phyloP scores from a whole-genome alignment of 202 grass and related monocot genomes.

The Carex arenaria region DNA sequence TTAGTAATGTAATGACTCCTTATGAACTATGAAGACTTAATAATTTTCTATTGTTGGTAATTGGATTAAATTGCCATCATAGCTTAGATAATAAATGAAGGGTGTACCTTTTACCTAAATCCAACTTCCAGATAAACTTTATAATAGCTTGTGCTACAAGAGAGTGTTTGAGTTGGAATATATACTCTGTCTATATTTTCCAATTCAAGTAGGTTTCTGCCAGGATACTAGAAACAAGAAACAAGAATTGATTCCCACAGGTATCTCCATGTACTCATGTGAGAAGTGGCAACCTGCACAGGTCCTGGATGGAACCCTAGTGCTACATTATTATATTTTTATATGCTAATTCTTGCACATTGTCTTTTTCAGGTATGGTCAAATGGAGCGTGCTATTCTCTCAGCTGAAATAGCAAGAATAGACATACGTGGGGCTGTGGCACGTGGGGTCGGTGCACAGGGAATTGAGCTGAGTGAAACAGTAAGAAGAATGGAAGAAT shows the following conservation, averaged over 20 bases:
- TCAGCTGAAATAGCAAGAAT: constrained; percentile 74
- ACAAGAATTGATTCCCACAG: not conserved
- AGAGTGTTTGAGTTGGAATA: not conserved
- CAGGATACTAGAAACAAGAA: not conserved
- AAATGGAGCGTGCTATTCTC: constrained; percentile 92
- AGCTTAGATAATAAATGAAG: not conserved
- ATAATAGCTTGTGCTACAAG: not conserved
- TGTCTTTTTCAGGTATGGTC: constrained; percentile 66
- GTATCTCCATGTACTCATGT: not conserved
- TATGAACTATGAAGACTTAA: not conserved
- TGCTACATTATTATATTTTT: not conserved
- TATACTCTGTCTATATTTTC: not conserved
- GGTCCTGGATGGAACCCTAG: not conserved
- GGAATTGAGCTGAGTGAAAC: constrained; percentile 99
- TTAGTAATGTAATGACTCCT: not conserved
- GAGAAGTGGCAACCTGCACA: not conserved
- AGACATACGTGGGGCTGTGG: constrained; percentile 82
- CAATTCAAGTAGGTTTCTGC: not conserved
- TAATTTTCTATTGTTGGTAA: not conserved
- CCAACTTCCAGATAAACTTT: not conserved
- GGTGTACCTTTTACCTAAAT: not conserved
- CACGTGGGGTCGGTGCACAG: constrained; percentile 85
- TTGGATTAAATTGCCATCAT: not conserved
- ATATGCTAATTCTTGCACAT: not conserved
- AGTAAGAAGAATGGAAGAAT: constrained; percentile 98